Evolutionary conservation across 1,139 yeast genomes (phyloP).

Genomic region (Debaryomyces singareniensis): DNA sequence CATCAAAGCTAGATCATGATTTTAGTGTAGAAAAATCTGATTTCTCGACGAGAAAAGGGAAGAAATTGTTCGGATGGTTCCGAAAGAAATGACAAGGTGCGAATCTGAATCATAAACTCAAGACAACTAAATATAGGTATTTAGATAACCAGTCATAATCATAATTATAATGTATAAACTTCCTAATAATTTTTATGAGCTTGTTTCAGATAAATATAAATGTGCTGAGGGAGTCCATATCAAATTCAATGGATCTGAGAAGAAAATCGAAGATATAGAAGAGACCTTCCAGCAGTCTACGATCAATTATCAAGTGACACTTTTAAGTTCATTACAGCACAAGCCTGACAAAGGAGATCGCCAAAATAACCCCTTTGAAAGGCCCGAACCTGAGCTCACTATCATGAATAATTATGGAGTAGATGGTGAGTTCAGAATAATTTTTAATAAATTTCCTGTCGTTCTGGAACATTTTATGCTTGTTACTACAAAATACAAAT

Average conservation of each 20-base stretch:
- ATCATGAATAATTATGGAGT: conserved; percentile 47
- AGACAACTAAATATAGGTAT: too few species aligned
- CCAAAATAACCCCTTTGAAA: conserved; percentile 64
- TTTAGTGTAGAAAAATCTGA: too few species aligned
- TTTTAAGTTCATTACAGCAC: conserved; percentile 37
- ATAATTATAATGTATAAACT: conserved; percentile 14
- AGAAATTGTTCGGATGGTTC: too few species aligned
- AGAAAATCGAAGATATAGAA: conserved; percentile 16
- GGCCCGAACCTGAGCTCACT: conserved; percentile 73
- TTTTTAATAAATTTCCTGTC: conserved; percentile 83
- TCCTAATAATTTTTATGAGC: conserved; percentile 20
- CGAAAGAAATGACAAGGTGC: too few species aligned
- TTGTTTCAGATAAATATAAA: conserved; percentile 19
- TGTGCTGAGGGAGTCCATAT: conserved; percentile 21
- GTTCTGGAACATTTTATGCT: conserved; percentile 72
- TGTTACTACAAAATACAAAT: conserved; percentile 64
- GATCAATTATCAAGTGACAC: conserved; percentile 24
- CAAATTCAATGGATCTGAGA: conserved; percentile 26
- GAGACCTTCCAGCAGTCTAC: conserved; percentile 14
- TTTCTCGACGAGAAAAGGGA: too few species aligned
- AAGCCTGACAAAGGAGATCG: conserved; percentile 48
- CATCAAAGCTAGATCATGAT: too few species aligned
- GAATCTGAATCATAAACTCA: too few species aligned
- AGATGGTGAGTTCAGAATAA: conserved; percentile 49
- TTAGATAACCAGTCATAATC: not conserved